Evolutionary conservation across 805 yeast species (phyloP).

Genomic region (Pichia eremophila): DNA sequence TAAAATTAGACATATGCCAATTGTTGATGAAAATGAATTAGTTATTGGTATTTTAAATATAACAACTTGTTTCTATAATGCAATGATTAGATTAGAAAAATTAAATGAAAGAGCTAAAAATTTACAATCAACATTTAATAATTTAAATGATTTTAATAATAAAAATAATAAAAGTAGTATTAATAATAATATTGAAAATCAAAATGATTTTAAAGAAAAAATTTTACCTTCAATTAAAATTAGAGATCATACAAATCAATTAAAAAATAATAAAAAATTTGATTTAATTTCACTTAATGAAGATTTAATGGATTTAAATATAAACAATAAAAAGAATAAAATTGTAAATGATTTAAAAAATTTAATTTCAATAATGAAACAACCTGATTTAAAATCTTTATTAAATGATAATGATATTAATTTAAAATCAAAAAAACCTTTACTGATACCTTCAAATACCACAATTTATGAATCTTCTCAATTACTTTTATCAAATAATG

Average conservation of each 20-base stretch:
- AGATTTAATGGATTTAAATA: conserved; percentile 19
- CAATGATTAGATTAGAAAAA: conserved; percentile 33
- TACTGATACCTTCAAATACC: conserved; percentile 27
- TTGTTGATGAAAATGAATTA: conserved; percentile 25
- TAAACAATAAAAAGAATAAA: conserved; percentile 18
- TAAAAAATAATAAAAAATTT: conserved; percentile 7
- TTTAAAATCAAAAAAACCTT: conserved; percentile 24
- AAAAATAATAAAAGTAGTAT: too few relatives aligned
- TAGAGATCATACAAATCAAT: not conserved
- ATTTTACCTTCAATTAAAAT: not conserved
- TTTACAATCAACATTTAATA: conserved; percentile 23
- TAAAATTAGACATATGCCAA: conserved; percentile 35
- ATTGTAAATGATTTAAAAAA: conserved; percentile 28
- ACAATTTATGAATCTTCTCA: conserved; percentile 32
- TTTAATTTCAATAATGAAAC: conserved; percentile 31
- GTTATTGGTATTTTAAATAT: conserved; percentile 38
- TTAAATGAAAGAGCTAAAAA: conserved; percentile 30
- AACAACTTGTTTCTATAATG: conserved; percentile 39
- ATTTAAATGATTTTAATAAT: conserved; percentile 6
- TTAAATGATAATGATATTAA: conserved; percentile 16
- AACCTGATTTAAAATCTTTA: conserved; percentile 30
- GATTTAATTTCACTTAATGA: conserved; percentile 15
- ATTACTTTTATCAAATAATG: conserved; percentile 28
- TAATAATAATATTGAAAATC: too few relatives aligned
- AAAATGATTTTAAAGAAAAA: not conserved